Evolutionary conservation across 2,329 filamentous ascomycete species (phyloP), one percentile per base, ranked within the genome.

Genomic region (Ophiobolus disseminans): DNA sequence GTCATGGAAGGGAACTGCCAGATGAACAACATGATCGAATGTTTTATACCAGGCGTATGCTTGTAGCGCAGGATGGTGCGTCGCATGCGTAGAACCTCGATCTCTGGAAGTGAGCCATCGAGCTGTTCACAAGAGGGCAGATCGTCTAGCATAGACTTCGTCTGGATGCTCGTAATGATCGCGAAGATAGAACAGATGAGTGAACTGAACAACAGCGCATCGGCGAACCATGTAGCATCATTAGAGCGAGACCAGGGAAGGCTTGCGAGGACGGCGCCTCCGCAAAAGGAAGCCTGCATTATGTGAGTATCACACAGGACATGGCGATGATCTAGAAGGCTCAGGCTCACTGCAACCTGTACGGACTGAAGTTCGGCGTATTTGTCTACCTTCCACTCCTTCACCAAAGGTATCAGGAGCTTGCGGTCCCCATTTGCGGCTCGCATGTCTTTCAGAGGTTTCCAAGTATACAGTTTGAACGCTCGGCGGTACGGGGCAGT

Each of bases 1-100:
- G 56, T 60, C 65, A 68, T 69, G 3, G 55, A 63, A 10, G 65
- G 60, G 21, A 65, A 67, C 26, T 66, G 64, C 66, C 64, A 69
- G 21, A 66, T 53, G 46, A 66, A 68, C 2, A 69, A 11, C 66
- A 69, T 66, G 1, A 59, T 42, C 49, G 58, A 66, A 35, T 68
- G 64, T 8, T 52, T 55, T 22, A 63, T 42, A 8, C 62, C 54
- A 10, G 64, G 64, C 8, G 37, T 60, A 17, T 53, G 58, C 42
- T 56, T 62, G 30, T 62, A 66, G 22, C 60, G 48, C 36, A 66
- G 40, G 8, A 69, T 63, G 0, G 60, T 55, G 5, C 57, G 50
- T 26, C 40, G 46, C 25, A 60, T 56, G 17, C 63, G 57, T 34
- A 55, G 42, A 2, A 66, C 35, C 30, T 68, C 66, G 7, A n/a